Evolutionary conservation across 495 filamentous ascomycete genomes (phyloP).

Genomic region (Xylaria cubensis): DNA sequence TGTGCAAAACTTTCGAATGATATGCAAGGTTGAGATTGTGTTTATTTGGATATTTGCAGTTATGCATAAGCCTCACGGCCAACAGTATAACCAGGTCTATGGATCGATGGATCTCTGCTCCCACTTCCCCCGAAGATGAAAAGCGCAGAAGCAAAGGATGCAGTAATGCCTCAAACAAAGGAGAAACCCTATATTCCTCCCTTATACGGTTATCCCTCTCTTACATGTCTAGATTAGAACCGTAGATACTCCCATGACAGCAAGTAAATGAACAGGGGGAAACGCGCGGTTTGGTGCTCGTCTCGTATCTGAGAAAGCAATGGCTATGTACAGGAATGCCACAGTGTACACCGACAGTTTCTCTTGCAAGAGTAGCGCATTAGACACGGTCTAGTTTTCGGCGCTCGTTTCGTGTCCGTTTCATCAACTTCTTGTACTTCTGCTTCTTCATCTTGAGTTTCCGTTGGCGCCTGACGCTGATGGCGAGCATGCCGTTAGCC

Average conservation of each 20-base stretch:
- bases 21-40: conserved; percentile 27
- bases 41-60: conserved; percentile 2
- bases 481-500: conserved; percentile 60
- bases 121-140: neutral
- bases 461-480: conserved; percentile 87
- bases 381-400: conserved; percentile 77
- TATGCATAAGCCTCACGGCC: conserved; percentile 3
- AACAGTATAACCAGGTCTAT: conserved; percentile 21
- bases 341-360: neutral
- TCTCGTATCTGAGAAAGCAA: conserved; percentile 4
- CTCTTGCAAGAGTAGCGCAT: conserved; percentile 21
- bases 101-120: conserved; percentile 3
- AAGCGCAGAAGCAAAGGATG: conserved; percentile 11
- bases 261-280: neutral
- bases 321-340: conserved; percentile 22
- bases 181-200: conserved; percentile 7
- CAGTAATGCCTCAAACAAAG: conserved; percentile 17
- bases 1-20: neutral
- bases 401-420: conserved; percentile 85
- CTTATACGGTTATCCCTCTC: conserved; percentile 7
- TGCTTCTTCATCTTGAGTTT: conserved; percentile 99
- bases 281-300: neutral
- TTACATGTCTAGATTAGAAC: conserved; percentile 11
- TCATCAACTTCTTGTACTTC: conserved; percentile 99
- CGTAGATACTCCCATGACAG: neutral